These are phyloP conservation scores for Talaromyces marneffei DNA, from an alignment of 2,329 filamentous ascomycete genomes.

Conservation along the genomic window DNA sequence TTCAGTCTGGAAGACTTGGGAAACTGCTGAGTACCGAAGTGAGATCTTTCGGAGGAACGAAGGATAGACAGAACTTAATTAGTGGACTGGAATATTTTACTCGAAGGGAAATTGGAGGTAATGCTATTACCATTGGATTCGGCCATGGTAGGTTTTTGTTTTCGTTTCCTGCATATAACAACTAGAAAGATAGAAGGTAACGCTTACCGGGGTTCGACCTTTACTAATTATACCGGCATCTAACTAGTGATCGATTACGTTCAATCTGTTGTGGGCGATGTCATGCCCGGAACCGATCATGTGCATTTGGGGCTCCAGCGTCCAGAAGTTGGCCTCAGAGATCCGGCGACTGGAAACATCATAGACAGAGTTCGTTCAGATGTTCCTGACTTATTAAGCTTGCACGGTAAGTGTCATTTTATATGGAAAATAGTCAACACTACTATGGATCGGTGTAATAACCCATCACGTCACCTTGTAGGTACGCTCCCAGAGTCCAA, in stretches of 20 bases:
- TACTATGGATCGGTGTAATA: background rate
- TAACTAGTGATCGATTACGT: slow-evolving; percentile 1
- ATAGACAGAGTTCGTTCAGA: slow-evolving; percentile 1
- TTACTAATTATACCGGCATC: background rate
- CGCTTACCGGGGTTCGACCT: too few species aligned
- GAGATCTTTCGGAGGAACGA: slow-evolving; percentile 1
- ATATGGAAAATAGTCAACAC: background rate
- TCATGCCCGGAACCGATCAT: slow-evolving; percentile 4
- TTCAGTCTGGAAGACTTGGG: background rate
- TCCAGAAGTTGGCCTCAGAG: slow-evolving; percentile 1
- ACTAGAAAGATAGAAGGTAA: background rate
- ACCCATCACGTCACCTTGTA: background rate
- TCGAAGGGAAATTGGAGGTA: background rate
- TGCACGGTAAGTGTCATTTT: background rate
- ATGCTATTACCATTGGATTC: slow-evolving; percentile 5
- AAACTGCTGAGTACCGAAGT: slow-evolving; percentile 4
- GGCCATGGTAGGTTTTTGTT: background rate
- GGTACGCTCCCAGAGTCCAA: background rate
- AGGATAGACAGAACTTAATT: background rate
- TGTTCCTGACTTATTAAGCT: slow-evolving; percentile 4
- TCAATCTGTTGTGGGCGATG: slow-evolving; percentile 27
- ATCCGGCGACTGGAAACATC: background rate
- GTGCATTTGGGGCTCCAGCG: slow-evolving; percentile 4
- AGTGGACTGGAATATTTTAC: background rate
- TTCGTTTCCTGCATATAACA: background rate